Evolutionary conservation across 495 filamentous ascomycete species (phyloP).

Genomic region (Penicillium coffeae): DNA sequence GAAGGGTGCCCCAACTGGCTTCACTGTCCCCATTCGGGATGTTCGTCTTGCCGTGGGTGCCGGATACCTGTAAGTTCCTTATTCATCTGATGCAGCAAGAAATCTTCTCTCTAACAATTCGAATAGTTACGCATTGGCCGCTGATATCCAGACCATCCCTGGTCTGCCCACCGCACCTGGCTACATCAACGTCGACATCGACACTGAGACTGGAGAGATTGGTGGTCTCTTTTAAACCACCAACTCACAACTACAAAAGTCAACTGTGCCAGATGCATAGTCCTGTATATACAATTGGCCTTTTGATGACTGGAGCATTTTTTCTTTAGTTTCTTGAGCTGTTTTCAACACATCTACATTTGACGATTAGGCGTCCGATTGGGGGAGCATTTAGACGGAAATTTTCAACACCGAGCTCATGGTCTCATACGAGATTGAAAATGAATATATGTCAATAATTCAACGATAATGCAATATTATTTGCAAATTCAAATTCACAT

Average conservation of each 20-base stretch:
- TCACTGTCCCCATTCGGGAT: conserved; percentile 92
- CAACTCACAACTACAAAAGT: background rate
- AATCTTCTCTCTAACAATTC: conserved; percentile 13
- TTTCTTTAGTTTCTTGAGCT: background rate
- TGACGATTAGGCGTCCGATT: background rate
- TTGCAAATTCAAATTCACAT: background rate
- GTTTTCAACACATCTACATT: background rate
- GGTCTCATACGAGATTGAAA: background rate
- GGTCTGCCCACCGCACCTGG: conserved; percentile 93
- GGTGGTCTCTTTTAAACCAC: conserved; percentile 79
- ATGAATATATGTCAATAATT: background rate
- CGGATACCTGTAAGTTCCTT: conserved; percentile 70
- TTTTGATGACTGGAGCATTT: background rate
- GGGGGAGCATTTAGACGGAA: background rate
- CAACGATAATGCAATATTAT: background rate
- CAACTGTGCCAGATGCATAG: conserved; percentile 2
- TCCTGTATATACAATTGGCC: conserved; percentile 11
- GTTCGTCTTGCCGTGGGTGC: conserved; percentile 91
- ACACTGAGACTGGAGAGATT: conserved; percentile 90
- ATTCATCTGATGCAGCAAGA: conserved; percentile 11
- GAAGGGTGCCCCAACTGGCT: conserved; percentile 95
- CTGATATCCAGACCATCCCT: conserved; percentile 97
- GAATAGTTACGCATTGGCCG: conserved; percentile 80
- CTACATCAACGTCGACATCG: conserved; percentile 94
- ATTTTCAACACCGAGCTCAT: background rate